These are phyloP conservation scores for Friedmanniomyces endolithicus DNA, from an alignment of 495 filamentous ascomycete genomes.

Conservation along the genomic window DNA sequence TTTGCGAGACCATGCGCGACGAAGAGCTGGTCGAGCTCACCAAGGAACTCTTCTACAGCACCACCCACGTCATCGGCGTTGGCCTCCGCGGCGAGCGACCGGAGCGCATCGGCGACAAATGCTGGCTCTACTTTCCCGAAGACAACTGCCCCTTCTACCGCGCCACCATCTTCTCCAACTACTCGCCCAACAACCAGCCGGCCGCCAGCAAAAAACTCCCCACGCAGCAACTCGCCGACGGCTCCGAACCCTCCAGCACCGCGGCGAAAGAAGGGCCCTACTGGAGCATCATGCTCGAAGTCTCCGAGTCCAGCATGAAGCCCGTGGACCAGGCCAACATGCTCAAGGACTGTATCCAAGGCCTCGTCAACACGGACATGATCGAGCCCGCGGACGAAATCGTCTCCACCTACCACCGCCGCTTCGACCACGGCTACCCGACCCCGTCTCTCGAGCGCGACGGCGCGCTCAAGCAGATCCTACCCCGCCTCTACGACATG, in stretches of 20 bases:
- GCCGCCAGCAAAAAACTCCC: conserved; percentile 68
- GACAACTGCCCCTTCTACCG: conserved; percentile 99
- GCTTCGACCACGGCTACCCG: conserved; percentile 98
- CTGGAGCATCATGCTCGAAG: conserved; percentile 99
- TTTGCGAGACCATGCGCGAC: conserved; percentile 80
- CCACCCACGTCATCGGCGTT: conserved; percentile 93
- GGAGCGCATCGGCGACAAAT: conserved; percentile 98
- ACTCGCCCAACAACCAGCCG: conserved; percentile 97
- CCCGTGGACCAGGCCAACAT: conserved; percentile 73
- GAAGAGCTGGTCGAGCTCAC: conserved; percentile 66
- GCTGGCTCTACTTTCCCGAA: conserved; percentile 99
- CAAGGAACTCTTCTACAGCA: conserved; percentile 93
- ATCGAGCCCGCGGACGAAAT: conserved; percentile 84
- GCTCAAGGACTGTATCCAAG: conserved; percentile 82
- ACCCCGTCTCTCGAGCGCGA: conserved; percentile 92
- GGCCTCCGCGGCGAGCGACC: conserved; percentile 85
- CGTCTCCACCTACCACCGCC: conserved; percentile 94
- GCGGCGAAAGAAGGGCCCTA: conserved; percentile 77
- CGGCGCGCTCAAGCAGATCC: conserved; percentile 79
- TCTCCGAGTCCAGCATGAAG: conserved; percentile 93
- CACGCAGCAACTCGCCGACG: conserved; percentile 72
- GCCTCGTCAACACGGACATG: conserved; percentile 94
- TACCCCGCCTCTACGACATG: conserved; percentile 79
- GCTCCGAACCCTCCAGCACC: conserved; percentile 57
- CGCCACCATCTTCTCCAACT: conserved; percentile 99